Evolutionary conservation across 164 flowering plant genomes (phyloP), one percentile per base, ranked within the genome.

Genomic region (Dillenia turbinata): DNA sequence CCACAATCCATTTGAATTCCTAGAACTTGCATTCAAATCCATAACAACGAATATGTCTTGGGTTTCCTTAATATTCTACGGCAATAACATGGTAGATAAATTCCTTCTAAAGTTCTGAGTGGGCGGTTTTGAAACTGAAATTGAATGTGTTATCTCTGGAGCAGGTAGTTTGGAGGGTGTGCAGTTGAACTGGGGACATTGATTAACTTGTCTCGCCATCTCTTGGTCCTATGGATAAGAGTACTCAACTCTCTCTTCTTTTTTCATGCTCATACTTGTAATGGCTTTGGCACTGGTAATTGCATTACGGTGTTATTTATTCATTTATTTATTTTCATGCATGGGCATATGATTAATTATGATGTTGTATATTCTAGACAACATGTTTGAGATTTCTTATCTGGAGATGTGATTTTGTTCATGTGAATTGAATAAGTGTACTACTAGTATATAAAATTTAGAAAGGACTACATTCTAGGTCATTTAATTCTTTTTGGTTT

Each of bases 191-290:
- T 15, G 16, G 54, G 47, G 65, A 59, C 52, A 14, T 45, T 55
- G 54, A 48, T 53, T 33, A 12, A 11, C 54, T 24, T 49, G 12
- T 44, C 52, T 16, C 50, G 7, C 56, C 69, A 52, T 47, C 66
- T 52, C 22, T n/a, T 44, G 69, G 43, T 57, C 45, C 51, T 52
- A 80, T 80, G 84, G 81, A 77, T 66, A 66, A 75, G 67, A 67
- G 81, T 77, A 80, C 49, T 49, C 12, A 62, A 59, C 65, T 47
- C 68, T 56, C 63, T 47, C 50, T 22, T 16, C 22, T 50, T 47
- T 54, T 14, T 47, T 22, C 43, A 47, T 62, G 24, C 11, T 44
- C 33, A 50, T 47, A 44, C 57, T 62, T 52, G 10, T 33, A 15
- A 50, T n/a, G 7, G 43, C 26, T n/a, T 61, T 24, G 22, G 24